Conservation (phyloP, 331 rosid species). For the Prunus yedoensis region DNA sequence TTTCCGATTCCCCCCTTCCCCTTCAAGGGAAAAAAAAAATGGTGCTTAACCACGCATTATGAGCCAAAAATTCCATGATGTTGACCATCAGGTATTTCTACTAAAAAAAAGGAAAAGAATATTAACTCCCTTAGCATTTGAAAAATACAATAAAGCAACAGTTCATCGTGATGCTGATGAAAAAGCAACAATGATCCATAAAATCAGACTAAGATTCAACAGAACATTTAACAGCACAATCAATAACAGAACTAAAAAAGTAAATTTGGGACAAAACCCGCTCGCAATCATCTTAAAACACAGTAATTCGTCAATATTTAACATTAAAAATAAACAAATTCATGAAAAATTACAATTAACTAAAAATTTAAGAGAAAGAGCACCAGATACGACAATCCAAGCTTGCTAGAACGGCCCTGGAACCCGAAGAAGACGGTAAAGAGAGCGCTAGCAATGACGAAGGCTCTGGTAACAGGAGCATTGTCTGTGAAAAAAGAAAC, state of each 20-base stretch:
- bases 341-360: not conserved
- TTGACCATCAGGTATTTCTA: not conserved
- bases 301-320: slow-evolving; percentile 2
- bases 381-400: slow-evolving; percentile 91
- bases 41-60: not conserved
- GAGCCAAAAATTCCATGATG: not conserved
- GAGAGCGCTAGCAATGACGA: slow-evolving; percentile 62
- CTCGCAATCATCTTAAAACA: slow-evolving; percentile 11
- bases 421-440: slow-evolving; percentile 90
- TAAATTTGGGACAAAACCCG: slow-evolving; percentile 24
- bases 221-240: not conserved
- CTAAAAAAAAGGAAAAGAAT: too few relatives aligned
- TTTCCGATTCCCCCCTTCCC: too few relatives aligned
- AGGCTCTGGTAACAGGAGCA: slow-evolving; percentile 86
- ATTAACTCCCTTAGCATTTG: too few relatives aligned
- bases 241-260: not conserved
- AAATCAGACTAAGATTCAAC: not conserved
- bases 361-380: slow-evolving; percentile 3
- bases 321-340: not conserved
- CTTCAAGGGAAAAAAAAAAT: not conserved
- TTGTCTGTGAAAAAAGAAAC: slow-evolving; percentile 59
- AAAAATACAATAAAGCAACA: not conserved
- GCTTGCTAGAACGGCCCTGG: slow-evolving; percentile 73
- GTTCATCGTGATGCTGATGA: not conserved
- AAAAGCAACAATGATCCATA: slow-evolving; percentile 3